Evolutionary conservation across 495 filamentous ascomycete species (phyloP).

Genomic region (Aspergillus olivimuriae): DNA sequence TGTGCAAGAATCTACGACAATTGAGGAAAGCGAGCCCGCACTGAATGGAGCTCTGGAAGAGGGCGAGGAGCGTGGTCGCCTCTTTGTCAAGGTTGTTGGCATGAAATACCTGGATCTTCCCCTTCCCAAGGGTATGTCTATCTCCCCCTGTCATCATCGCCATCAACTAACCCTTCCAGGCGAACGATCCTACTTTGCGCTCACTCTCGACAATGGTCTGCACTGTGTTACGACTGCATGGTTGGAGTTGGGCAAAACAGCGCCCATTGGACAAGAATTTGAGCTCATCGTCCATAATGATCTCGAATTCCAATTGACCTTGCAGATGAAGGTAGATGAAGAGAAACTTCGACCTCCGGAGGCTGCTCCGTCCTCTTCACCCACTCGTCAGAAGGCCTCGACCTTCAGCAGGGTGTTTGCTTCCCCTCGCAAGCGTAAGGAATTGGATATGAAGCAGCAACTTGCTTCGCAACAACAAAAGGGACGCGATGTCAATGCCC

Average conservation of each 20-base stretch:
- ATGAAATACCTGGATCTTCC: constrained; percentile 93
- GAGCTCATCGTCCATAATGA: constrained; percentile 96
- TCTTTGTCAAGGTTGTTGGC: constrained; percentile 96
- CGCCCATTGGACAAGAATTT: constrained; percentile 96
- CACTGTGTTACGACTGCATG: constrained; percentile 97
- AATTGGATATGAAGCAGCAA: constrained; percentile 74
- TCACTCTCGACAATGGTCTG: constrained; percentile 93
- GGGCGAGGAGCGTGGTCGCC: constrained; percentile 78
- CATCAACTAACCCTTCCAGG: constrained; percentile 45
- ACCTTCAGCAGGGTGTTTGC: constrained; percentile 89
- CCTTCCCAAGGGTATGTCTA: constrained; percentile 71
- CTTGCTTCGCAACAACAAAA: constrained; percentile 69
- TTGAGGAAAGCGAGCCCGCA: constrained; percentile 54
- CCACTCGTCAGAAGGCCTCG: constrained; percentile 67
- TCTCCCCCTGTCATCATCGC: not conserved
- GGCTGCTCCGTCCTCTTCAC: constrained; percentile 38
- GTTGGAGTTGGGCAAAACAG: constrained; percentile 86
- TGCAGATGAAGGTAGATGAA: constrained; percentile 89
- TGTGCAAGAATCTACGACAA: constrained; percentile 52
- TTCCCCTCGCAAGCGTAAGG: constrained; percentile 90
- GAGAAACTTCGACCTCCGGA: constrained; percentile 47
- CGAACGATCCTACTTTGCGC: constrained; percentile 84
- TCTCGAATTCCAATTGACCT: constrained; percentile 91
- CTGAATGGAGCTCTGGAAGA: constrained; percentile 59
- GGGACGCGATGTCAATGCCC: constrained; percentile 59